Conservation (phyloP, 2,329 filamentous ascomycete genomes). For the Madurella mycetomatis region DNA sequence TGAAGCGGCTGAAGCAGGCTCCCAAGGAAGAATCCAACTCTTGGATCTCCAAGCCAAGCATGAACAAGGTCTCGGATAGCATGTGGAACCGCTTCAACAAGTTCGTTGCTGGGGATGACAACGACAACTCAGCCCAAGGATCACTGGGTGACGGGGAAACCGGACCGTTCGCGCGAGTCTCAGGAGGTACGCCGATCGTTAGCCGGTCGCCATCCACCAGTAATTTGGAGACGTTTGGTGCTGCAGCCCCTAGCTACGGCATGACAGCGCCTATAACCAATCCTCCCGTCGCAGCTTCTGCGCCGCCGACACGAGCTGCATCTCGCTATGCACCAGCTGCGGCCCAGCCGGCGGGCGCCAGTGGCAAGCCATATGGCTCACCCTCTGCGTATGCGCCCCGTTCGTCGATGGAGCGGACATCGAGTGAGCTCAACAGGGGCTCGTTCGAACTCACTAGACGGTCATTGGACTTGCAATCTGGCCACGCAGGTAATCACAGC, state of each 20-base stretch:
- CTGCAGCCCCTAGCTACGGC: slow-evolving; percentile 33
- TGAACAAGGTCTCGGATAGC: slow-evolving; percentile 90
- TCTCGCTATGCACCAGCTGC: slow-evolving; percentile 49
- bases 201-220: slow-evolving; percentile 68
- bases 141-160: slow-evolving; percentile 57
- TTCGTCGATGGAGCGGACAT: slow-evolving; percentile 44
- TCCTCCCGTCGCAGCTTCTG: slow-evolving; percentile 31
- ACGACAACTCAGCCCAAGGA: slow-evolving; percentile 57
- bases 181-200: slow-evolving; percentile 69
- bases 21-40: slow-evolving; percentile 76
- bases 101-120: slow-evolving; percentile 89
- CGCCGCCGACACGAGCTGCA: slow-evolving; percentile 40
- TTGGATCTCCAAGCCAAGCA: slow-evolving; percentile 92
- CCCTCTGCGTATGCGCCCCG: slow-evolving; percentile 30
- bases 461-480: slow-evolving; percentile 36
- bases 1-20: slow-evolving; percentile 75
- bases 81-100: slow-evolving; percentile 93
- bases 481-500: slow-evolving; percentile 32
- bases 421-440: slow-evolving; percentile 38
- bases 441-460: slow-evolving; percentile 41
- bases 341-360: slow-evolving; percentile 28
- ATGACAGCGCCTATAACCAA: slow-evolving; percentile 31
- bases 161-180: slow-evolving; percentile 79
- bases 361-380: slow-evolving; percentile 25
- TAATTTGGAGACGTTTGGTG: slow-evolving; percentile 71